Evolutionary conservation across 768 basidiomycete genomes (phyloP), one percentile per base, ranked within the genome.

Genomic region (Leucosporidium scottii): DNA sequence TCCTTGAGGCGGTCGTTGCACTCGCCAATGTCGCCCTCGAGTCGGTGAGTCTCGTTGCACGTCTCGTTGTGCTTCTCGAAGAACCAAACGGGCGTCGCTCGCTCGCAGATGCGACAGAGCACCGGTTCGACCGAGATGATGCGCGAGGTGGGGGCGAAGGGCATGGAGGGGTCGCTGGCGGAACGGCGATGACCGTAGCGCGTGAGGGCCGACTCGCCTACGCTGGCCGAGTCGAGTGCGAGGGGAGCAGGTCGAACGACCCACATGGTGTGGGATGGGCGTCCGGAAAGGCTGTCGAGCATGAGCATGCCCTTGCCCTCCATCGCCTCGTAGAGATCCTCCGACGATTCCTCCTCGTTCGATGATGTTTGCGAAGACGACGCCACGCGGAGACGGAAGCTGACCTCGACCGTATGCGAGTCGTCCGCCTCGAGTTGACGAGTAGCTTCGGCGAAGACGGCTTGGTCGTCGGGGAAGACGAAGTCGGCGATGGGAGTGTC

Each of bases 61-160:
- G 93, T 98, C 80, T 99, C 96, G 83, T 92, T 98, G 81, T 99
- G 96, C 81, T 97, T 98, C 81, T 98, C 96, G 78, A 99, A 99
- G 81, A 93, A 99, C 96, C 96, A 99, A 69, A 94, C 90, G 3
- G 94, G 93, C 66, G 98, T 89, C 73, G 89, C 87, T 76, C 89
- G 86, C 79, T 99, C 96, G 82, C 96, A 99, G 70, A 99, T 99
- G 36, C 96, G 89, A 80, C 96, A 98, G 27, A 99, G 83, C 60
- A 98, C 90, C 34, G 84, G 86, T 67, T 90, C 85, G 30, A 84
- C 86, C 75, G 86, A 87, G 79, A 98, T 88, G 28, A 27, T 28
- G 21, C 82, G 81, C 77, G 88, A 86, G n/a, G 27, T 57, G 0
- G 66, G 61, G 9, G 58, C 48, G 47, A 12, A 90, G 88, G 78